Percentiles rank a stretch among this genome's conserved stretches.
Conservation (phyloP, 106 monocot species). For the Allium sativum region DNA sequence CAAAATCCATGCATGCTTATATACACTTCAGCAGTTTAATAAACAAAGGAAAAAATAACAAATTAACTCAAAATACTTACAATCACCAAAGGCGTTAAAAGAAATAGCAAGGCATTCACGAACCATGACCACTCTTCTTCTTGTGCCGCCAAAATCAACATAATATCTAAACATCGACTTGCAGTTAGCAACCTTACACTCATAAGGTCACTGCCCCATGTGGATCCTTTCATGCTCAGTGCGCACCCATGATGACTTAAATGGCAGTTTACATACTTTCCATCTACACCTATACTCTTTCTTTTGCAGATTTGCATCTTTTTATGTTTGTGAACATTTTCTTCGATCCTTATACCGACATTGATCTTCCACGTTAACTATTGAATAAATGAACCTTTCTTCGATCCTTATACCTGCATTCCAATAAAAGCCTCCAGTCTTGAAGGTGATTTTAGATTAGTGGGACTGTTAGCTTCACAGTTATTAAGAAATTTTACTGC, state of each 20-base stretch:
- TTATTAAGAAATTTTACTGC: constrained; percentile 2
- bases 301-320: too few relatives aligned
- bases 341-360: too few relatives aligned
- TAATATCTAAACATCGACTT: constrained; percentile 82
- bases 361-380: too few relatives aligned
- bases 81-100: too few relatives aligned
- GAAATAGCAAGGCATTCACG: too few relatives aligned
- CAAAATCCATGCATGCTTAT: too few relatives aligned
- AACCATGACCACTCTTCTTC: constrained; percentile 35
- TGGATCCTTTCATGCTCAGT: constrained; percentile 88
- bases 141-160: constrained; percentile 87
- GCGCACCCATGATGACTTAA: constrained; percentile 92
- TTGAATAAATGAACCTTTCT: too few relatives aligned
- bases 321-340: too few relatives aligned
- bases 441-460: constrained; percentile 5
- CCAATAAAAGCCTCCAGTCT: background rate
- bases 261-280: constrained; percentile 81
- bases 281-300: constrained; percentile 43
- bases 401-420: too few relatives aligned
- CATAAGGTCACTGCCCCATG: constrained; percentile 74
- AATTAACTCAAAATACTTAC: too few relatives aligned
- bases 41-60: too few relatives aligned
- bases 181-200: constrained; percentile 60
- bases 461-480: background rate
- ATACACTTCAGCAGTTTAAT: too few relatives aligned